These are phyloP conservation scores for Cladorrhinum sp. DNA, from an alignment of 2,329 filamentous ascomycete genomes.

Conservation along the genomic window DNA sequence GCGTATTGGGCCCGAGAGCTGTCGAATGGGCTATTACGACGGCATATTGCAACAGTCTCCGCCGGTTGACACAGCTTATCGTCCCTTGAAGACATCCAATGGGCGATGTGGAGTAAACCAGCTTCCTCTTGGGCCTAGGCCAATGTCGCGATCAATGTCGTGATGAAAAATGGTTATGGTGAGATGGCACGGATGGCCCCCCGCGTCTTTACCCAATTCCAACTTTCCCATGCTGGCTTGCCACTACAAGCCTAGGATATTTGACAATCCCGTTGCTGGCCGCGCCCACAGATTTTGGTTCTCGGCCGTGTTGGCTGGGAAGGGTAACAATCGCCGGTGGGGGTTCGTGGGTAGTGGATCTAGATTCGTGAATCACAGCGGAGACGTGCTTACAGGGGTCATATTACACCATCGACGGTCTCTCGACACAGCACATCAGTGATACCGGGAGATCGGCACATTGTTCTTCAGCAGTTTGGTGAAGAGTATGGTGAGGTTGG, in stretches of 20 bases:
- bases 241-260: neutral
- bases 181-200: conserved; percentile 8
- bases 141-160: conserved; percentile 17
- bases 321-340: neutral
- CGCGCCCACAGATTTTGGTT: neutral
- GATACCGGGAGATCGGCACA: neutral
- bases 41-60: neutral
- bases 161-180: conserved; percentile 13
- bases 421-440: neutral
- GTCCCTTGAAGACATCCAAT: neutral
- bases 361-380: neutral
- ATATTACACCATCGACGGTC: conserved; percentile 9
- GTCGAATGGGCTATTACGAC: neutral
- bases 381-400: conserved; percentile 13
- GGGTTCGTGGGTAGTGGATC: neutral
- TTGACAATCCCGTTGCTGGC: neutral
- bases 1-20: neutral
- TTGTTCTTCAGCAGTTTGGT: neutral
- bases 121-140: conserved; percentile 1
- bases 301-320: neutral
- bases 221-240: neutral
- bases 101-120: neutral
- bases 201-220: neutral
- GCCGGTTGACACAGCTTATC: neutral
- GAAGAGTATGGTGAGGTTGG: neutral